phyloP scores from a whole-genome alignment of 2,329 filamentous ascomycete genomes.

The Elsinoe batatas region DNA sequence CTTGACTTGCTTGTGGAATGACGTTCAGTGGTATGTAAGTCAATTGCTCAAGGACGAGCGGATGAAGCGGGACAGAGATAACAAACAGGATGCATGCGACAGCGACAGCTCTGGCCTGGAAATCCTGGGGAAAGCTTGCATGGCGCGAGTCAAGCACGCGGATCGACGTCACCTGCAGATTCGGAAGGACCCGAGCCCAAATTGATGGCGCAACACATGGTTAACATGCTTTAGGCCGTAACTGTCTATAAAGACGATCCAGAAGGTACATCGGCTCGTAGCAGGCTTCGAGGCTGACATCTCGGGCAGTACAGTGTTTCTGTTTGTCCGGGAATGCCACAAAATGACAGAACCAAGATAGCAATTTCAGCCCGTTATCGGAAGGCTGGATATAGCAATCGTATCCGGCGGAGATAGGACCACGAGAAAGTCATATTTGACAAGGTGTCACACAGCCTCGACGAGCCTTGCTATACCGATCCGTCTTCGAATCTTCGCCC shows the following conservation, averaged over 20 bases:
- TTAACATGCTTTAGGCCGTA: background rate
- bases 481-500: no score
- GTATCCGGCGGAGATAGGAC: conserved; percentile 1
- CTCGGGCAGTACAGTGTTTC: background rate
- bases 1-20: background rate
- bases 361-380: background rate
- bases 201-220: background rate
- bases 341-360: background rate
- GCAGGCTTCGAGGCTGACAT: background rate
- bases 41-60: background rate
- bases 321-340: background rate
- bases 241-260: background rate
- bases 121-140: conserved; percentile 7
- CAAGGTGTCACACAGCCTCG: background rate
- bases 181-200: conserved; percentile 1
- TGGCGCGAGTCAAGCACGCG: conserved; percentile 1
- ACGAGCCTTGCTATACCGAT: background rate
- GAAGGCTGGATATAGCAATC: background rate
- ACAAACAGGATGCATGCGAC: conserved; percentile 8
- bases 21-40: background rate
- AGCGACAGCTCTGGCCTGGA: background rate
- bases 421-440: background rate
- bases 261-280: background rate
- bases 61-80: background rate
- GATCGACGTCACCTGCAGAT: conserved; percentile 11